Conservation (phyloP, 2,329 filamentous ascomycete genomes). For the Monilinia laxa region DNA sequence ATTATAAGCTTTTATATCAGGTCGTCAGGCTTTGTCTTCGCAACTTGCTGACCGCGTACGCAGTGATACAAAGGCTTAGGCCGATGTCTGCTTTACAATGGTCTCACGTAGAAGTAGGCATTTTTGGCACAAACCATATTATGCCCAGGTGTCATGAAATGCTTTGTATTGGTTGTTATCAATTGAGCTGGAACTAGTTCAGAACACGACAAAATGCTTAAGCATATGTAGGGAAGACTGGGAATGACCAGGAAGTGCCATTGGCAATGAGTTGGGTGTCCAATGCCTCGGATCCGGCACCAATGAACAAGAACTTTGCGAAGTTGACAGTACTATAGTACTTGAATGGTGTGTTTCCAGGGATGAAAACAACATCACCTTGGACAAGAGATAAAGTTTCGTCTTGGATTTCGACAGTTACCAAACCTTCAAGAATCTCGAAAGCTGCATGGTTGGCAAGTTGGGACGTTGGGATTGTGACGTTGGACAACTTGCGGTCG, state of each 20-base stretch:
- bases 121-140: background rate
- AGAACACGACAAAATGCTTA: background rate
- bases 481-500: slow-evolving; percentile 29
- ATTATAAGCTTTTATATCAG: background rate
- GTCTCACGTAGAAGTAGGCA: background rate
- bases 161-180: background rate
- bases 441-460: slow-evolving; percentile 42
- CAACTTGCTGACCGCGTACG: background rate
- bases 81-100: background rate
- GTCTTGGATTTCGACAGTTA: slow-evolving; percentile 41
- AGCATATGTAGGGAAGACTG: slow-evolving; percentile 29
- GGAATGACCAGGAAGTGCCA: slow-evolving; percentile 26
- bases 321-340: slow-evolving; percentile 40
- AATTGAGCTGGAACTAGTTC: background rate
- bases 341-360: slow-evolving; percentile 39
- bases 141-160: background rate
- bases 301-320: slow-evolving; percentile 30
- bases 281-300: slow-evolving; percentile 27
- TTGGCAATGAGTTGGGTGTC: slow-evolving; percentile 29
- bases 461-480: slow-evolving; percentile 33
- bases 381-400: slow-evolving; percentile 38
- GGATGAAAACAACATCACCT: slow-evolving; percentile 45
- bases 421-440: slow-evolving; percentile 43
- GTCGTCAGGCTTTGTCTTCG: background rate
- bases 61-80: background rate